A percentile compares a stretch with the other conserved stretches of the same genome.
phyloP scores from a whole-genome alignment of 352 stramenopile species.

The Elongisporangium senticosum region DNA sequence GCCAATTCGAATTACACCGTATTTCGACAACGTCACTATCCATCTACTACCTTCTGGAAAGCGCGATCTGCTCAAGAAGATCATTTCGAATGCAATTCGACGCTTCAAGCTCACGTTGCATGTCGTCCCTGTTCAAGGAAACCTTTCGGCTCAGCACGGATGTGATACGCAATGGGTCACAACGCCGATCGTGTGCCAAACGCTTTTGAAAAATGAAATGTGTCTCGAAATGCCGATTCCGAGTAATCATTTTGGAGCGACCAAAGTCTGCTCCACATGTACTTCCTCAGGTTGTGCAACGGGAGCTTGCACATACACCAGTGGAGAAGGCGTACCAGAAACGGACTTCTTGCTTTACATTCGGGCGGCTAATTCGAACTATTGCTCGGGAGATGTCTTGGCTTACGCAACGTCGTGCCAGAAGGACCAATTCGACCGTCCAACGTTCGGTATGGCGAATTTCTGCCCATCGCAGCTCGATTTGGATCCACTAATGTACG shows the following conservation, averaged over 20 bases:
- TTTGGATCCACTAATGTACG: constrained; percentile 42
- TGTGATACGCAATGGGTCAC: constrained; percentile 57
- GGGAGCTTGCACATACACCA: constrained; percentile 32
- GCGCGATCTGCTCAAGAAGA: constrained; percentile 35
- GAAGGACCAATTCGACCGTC: constrained; percentile 80
- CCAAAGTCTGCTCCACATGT: constrained; percentile 38
- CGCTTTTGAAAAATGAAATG: constrained; percentile 35
- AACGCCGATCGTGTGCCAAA: constrained; percentile 50
- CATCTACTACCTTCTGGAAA: constrained; percentile 31
- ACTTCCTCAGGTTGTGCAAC: constrained; percentile 25
- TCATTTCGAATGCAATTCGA: constrained; percentile 62
- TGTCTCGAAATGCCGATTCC: constrained; percentile 79
- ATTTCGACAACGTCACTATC: constrained; percentile 59
- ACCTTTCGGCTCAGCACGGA: constrained; percentile 50
- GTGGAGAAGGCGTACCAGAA: constrained; percentile 28
- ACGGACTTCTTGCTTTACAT: constrained; percentile 76
- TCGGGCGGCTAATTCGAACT: constrained; percentile 35
- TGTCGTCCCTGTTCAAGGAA: constrained; percentile 61
- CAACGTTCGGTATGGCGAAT: constrained; percentile 81
- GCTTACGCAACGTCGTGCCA: constrained; percentile 79
- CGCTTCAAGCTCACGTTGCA: constrained; percentile 45
- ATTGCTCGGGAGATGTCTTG: constrained; percentile 47
- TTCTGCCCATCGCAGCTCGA: constrained; percentile 74
- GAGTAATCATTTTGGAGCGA: constrained; percentile 48
- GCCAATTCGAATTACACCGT: constrained; percentile 65